Evolutionary conservation across 2,329 filamentous ascomycete species (phyloP).

Genomic region (Ceratocystis ficicola): DNA sequence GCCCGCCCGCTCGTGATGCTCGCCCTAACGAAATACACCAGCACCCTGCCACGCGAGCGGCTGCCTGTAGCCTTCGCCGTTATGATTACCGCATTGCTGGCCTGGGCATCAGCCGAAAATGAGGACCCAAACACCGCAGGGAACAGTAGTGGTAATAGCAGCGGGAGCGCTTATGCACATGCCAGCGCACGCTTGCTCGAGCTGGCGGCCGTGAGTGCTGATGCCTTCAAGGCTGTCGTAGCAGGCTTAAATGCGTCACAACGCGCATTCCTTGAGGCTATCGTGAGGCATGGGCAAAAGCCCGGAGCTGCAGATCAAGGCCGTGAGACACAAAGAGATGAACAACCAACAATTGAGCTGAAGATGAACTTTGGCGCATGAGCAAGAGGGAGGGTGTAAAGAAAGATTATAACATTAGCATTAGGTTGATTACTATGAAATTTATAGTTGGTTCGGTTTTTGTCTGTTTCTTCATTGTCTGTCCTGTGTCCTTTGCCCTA

Average conservation of each 20-base stretch:
- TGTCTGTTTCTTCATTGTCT: background rate
- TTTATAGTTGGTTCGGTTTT: background rate
- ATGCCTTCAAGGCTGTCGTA: conserved; percentile 62
- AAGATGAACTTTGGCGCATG: conserved; percentile 76
- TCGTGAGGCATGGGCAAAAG: conserved; percentile 53
- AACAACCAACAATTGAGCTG: conserved; percentile 72
- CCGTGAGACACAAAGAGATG: conserved; percentile 31
- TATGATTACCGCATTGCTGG: conserved; percentile 64
- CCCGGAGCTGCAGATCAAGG: conserved; percentile 33
- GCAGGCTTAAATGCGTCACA: conserved; percentile 57
- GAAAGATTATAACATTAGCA: background rate
- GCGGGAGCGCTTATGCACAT: conserved; percentile 46
- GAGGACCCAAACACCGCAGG: conserved; percentile 32
- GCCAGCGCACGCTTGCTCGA: conserved; percentile 68
- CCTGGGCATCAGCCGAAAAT: conserved; percentile 51
- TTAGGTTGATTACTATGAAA: background rate
- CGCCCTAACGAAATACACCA: conserved; percentile 62
- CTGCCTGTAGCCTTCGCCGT: conserved; percentile 56
- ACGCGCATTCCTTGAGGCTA: conserved; percentile 65
- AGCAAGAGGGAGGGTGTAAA: background rate
- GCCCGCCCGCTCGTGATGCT: conserved; percentile 59
- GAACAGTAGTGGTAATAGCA: no score
- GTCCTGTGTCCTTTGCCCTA: background rate
- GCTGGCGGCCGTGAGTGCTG: conserved; percentile 62
- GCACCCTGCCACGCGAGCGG: conserved; percentile 35